Evolutionary conservation across 179 eudicot genomes (phyloP).

Genomic region (Gypsophila paniculata): DNA sequence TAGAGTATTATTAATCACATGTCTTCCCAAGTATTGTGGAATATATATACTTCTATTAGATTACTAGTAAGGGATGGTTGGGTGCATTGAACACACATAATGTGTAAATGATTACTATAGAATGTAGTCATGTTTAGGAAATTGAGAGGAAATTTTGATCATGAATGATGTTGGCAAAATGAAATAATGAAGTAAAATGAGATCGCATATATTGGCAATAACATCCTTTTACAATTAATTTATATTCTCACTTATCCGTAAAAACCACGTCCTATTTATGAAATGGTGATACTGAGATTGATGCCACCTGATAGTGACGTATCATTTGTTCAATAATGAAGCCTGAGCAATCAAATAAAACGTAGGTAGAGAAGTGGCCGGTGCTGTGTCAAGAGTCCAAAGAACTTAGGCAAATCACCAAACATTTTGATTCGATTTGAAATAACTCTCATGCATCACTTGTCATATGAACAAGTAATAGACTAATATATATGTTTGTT

Average conservation of each 20-base stretch:
- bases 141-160: not conserved
- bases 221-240: no score
- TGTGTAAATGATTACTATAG: no score
- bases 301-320: no score
- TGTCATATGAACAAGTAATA: conserved; percentile 7
- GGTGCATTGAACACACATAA: not conserved
- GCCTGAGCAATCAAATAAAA: conserved; percentile 1
- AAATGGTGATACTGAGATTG: no score
- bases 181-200: no score
- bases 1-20: no score
- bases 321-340: not conserved
- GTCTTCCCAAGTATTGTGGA: no score
- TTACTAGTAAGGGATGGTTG: not conserved
- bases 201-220: no score
- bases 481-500: conserved; percentile 19
- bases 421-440: conserved; percentile 25
- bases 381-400: conserved; percentile 21
- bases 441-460: not conserved
- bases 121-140: no score
- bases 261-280: no score
- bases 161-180: conserved; percentile 11
- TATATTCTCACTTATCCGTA: no score
- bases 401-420: conserved; percentile 31
- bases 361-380: not conserved
- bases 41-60: no score